phyloP scores from a whole-genome alignment of 371 early-diverging fungal species.

The Dinochytrium kinnereticum region DNA sequence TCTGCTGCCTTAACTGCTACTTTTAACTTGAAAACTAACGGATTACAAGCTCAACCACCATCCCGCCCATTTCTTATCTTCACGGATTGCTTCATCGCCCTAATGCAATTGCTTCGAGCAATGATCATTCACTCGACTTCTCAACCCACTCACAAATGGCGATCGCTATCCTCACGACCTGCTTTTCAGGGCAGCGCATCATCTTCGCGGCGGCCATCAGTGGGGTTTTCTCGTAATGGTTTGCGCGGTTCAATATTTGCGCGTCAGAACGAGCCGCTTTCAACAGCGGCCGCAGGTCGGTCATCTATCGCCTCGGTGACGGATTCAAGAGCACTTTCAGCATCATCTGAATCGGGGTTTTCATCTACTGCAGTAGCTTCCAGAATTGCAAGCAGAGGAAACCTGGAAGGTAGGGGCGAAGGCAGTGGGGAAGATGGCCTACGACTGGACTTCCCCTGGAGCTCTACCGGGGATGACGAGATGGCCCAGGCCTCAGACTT shows the following conservation, averaged over 20 bases:
- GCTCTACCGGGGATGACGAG: slow-evolving; percentile 5
- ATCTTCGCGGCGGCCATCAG: background rate
- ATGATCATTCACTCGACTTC: slow-evolving; percentile 23
- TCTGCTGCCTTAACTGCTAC: background rate
- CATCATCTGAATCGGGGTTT: background rate
- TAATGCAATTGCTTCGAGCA: slow-evolving; percentile 27
- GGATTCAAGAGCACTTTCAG: background rate
- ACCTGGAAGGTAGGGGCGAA: too few relatives aligned
- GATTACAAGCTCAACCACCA: background rate
- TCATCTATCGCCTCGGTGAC: too few relatives aligned
- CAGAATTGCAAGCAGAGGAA: too few relatives aligned
- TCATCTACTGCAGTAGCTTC: background rate
- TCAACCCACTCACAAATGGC: slow-evolving; percentile 9
- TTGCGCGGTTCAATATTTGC: too few relatives aligned
- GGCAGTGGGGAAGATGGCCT: too few relatives aligned
- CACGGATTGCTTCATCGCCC: slow-evolving; percentile 16
- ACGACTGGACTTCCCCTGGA: too few relatives aligned
- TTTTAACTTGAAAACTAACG: too few relatives aligned
- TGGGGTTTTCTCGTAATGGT: background rate
- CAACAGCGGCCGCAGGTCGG: too few relatives aligned
- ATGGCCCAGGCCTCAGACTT: background rate
- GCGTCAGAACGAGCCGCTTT: too few relatives aligned
- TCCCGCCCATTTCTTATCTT: slow-evolving; percentile 27
- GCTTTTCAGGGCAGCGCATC: background rate
- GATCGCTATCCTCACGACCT: background rate